Conservation (phyloP, 495 filamentous ascomycete genomes). For the Penicillium herquei region DNA sequence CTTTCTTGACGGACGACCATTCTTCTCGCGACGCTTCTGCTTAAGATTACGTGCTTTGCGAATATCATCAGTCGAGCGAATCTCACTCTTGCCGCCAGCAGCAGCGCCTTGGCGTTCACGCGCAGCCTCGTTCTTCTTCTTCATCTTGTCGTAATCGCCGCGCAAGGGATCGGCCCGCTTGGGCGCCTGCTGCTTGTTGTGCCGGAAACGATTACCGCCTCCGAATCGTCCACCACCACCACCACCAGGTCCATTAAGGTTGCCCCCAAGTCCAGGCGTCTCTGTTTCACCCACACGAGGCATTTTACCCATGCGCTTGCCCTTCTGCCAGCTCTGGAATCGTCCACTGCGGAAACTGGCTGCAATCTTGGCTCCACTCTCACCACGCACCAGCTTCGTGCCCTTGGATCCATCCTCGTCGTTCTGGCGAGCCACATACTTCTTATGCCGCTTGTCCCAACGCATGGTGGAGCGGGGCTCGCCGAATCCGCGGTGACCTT, state of each 20-base stretch:
- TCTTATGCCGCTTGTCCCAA: slow-evolving; percentile 96
- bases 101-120: slow-evolving; percentile 63
- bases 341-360: slow-evolving; percentile 89
- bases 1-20: slow-evolving; percentile 78
- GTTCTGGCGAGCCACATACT: slow-evolving; percentile 86
- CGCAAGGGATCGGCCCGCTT: slow-evolving; percentile 89
- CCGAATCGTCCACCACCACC: slow-evolving; percentile 30
- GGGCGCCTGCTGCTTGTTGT: slow-evolving; percentile 80
- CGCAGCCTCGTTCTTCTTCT: slow-evolving; percentile 85
- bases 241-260: slow-evolving; percentile 16
- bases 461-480: slow-evolving; percentile 73
- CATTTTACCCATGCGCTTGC: slow-evolving; percentile 73
- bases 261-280: slow-evolving; percentile 38
- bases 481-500: slow-evolving; percentile 72
- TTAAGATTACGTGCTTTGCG: slow-evolving; percentile 72
- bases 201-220: slow-evolving; percentile 55
- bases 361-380: slow-evolving; percentile 93
- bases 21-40: slow-evolving; percentile 81
- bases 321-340: slow-evolving; percentile 86
- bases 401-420: slow-evolving; percentile 92
- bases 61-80: slow-evolving; percentile 81
- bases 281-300: slow-evolving; percentile 83
- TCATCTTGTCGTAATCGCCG: slow-evolving; percentile 84
- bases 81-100: slow-evolving; percentile 73
- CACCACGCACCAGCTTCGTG: slow-evolving; percentile 78